Percentiles rank a stretch among this genome's conserved stretches.
These are phyloP conservation scores for Agarophyton chilense DNA, from an alignment of 23 red algal genomes.

Conservation along the genomic window DNA sequence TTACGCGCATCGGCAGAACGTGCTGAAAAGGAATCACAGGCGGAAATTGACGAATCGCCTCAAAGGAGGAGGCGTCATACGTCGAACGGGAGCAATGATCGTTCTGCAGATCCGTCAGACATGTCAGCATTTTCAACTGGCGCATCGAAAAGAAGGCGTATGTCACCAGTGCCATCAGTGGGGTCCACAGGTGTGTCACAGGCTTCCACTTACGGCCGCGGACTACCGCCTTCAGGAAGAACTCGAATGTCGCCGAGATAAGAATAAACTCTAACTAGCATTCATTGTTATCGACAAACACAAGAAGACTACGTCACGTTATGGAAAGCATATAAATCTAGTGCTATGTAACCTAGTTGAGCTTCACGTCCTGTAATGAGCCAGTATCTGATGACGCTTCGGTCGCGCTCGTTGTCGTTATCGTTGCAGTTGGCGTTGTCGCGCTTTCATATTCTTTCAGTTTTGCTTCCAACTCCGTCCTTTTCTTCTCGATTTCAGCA, in stretches of 20 bases:
- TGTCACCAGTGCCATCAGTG: slow-evolving; percentile 55
- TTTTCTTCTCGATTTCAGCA: slow-evolving; percentile 66
- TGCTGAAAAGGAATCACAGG: slow-evolving; percentile 49
- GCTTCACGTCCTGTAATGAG: slow-evolving; percentile 61
- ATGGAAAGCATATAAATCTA: background rate
- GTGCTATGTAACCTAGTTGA: slow-evolving; percentile 5
- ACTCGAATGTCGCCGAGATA: slow-evolving; percentile 51
- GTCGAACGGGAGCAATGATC: slow-evolving; percentile 23
- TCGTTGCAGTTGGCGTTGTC: no score
- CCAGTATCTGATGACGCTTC: slow-evolving; percentile 26
- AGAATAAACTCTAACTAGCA: slow-evolving; percentile 45
- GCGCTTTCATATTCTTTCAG: slow-evolving; percentile 47
- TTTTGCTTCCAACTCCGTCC: slow-evolving; percentile 35
- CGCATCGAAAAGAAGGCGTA: slow-evolving; percentile 29
- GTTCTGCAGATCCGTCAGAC: slow-evolving; percentile 18
- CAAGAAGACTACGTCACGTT: background rate
- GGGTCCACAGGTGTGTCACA: slow-evolving; percentile 20
- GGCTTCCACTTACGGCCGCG: slow-evolving; percentile 17
- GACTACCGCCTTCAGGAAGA: slow-evolving; percentile 48
- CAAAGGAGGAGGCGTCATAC: slow-evolving; percentile 41
- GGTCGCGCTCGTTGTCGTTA: background rate
- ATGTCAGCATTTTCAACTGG: slow-evolving; percentile 25
- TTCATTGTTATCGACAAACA: slow-evolving; percentile 24
- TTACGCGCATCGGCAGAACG: slow-evolving; percentile 71
- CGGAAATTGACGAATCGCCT: slow-evolving; percentile 34